Evolutionary conservation across 148 eudicot species (phyloP), one percentile per base, ranked within the genome.

Genomic region (Camellia lanceoleosa): DNA sequence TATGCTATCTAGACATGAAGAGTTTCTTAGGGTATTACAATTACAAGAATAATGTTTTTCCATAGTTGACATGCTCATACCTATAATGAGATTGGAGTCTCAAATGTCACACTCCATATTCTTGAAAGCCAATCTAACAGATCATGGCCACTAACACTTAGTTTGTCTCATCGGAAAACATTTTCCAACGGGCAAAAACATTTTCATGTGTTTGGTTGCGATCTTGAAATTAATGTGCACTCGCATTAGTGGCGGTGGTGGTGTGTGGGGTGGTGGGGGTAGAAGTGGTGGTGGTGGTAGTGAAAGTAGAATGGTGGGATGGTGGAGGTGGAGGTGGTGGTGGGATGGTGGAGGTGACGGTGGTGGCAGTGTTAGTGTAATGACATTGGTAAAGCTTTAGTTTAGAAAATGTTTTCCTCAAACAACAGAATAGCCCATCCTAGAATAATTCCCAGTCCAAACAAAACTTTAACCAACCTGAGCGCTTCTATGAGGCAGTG

Each of bases 401-500:
- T n/a, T n/a, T n/a, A n/a, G n/a, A n/a, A 55, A 55, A 42, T 4
- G 46, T 12, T 71, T 43, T 74, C 46, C 67, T 7, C 52, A 60
- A 68, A 74, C 12, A 30, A 15, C 6, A 54, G 10, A 52, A 52
- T 54, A 19, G 52, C 1, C 12, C 60, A 20, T 65, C 59, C 4
- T 79, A 16, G 43, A 6, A 30, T 9, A 54, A 74, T 41, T 4
- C 11, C 44, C 1, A 52, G 30, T 5, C 43, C 19, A 54, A 46
- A 52, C 10, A 49, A 64, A 1, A 5, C 7, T 49, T 71, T 13
- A 68, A 81, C 92, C 46, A 76, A 96, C 98, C 98, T 96, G 99
- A 67, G 99, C 98, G 82, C 87, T 92, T 89, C 99, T 92, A 83
- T 89, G 87, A 47, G 97, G 99, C 78, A 96, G 77, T 59, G 84